Evolutionary conservation across 2,329 filamentous ascomycete species (phyloP).

Genomic region (Sarocladium kiliense): DNA sequence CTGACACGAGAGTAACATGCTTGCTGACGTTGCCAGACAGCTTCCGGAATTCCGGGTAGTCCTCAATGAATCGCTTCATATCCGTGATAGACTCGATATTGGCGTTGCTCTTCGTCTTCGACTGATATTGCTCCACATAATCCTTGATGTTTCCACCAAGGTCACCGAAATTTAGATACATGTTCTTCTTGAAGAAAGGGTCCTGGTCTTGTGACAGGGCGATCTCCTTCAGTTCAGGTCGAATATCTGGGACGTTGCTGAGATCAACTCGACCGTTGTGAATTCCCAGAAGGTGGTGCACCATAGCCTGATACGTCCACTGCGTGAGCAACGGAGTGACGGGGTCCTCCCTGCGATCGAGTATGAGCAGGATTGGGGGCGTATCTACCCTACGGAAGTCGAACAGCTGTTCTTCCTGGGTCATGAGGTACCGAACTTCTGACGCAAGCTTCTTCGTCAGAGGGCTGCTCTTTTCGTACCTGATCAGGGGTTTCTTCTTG

Average conservation of each 20-base stretch:
- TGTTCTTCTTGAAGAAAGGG: slow-evolving; percentile 98
- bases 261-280: slow-evolving; percentile 92
- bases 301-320: slow-evolving; percentile 99
- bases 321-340: slow-evolving; percentile 92
- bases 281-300: slow-evolving; percentile 91
- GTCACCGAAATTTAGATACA: slow-evolving; percentile 97
- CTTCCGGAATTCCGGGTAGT: slow-evolving; percentile 96
- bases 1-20: slow-evolving; percentile 91
- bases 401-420: slow-evolving; percentile 93
- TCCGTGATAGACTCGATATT: slow-evolving; percentile 96
- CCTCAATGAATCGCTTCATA: slow-evolving; percentile 99
- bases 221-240: slow-evolving; percentile 86
- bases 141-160: slow-evolving; percentile 95
- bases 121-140: slow-evolving; percentile 97
- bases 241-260: slow-evolving; percentile 74
- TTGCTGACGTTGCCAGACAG: slow-evolving; percentile 98
- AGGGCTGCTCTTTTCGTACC: slow-evolving; percentile 87
- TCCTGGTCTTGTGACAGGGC: slow-evolving; percentile 96
- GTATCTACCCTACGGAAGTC: slow-evolving; percentile 95
- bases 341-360: slow-evolving; percentile 90
- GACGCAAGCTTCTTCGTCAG: slow-evolving; percentile 89
- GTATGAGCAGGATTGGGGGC: slow-evolving; percentile 81
- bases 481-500: slow-evolving; percentile 94
- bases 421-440: slow-evolving; percentile 87
- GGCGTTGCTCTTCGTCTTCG: slow-evolving; percentile 92